Percentiles rank a stretch among this genome's conserved stretches.
phyloP scores from a whole-genome alignment of 805 yeast species.

The Starmerella stigmatis region DNA sequence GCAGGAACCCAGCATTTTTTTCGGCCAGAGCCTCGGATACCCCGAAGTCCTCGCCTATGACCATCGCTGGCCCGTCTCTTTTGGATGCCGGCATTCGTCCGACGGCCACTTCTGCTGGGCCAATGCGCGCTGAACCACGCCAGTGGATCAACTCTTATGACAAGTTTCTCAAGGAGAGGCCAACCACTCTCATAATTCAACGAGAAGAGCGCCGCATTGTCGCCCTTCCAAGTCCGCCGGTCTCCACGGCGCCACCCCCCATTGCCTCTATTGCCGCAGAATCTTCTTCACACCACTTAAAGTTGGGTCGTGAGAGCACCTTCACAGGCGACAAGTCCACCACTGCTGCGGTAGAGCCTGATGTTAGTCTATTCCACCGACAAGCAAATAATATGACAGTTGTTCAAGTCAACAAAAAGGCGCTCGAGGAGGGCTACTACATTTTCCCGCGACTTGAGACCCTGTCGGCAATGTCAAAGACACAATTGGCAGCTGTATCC shows the following conservation, averaged over 20 bases:
- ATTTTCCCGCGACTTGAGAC: slow-evolving; percentile 60
- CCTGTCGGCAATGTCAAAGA: slow-evolving; percentile 43
- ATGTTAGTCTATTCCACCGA: slow-evolving; percentile 17
- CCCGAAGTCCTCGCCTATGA: not conserved
- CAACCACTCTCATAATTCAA: slow-evolving; percentile 22
- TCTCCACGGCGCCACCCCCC: slow-evolving; percentile 14
- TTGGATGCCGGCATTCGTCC: not conserved
- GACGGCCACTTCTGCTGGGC: not conserved
- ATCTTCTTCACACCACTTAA: not conserved
- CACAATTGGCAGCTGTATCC: slow-evolving; percentile 49
- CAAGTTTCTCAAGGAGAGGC: slow-evolving; percentile 21
- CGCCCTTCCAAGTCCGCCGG: slow-evolving; percentile 6
- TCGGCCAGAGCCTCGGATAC: not conserved
- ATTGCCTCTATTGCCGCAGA: not conserved
- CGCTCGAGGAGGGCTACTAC: slow-evolving; percentile 54
- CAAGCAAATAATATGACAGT: slow-evolving; percentile 18
- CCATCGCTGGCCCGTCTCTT: not conserved
- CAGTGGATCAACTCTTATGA: slow-evolving; percentile 25
- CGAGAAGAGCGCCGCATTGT: slow-evolving; percentile 4
- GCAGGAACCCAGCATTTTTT: not conserved
- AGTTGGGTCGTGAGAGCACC: not conserved
- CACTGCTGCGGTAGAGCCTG: slow-evolving; percentile 3
- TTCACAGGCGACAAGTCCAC: not conserved
- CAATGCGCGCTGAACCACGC: slow-evolving; percentile 12
- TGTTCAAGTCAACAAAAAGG: slow-evolving; percentile 24